Conservation (phyloP, 768 basidiomycete genomes). For the Rubroboletus pulcherrimus region DNA sequence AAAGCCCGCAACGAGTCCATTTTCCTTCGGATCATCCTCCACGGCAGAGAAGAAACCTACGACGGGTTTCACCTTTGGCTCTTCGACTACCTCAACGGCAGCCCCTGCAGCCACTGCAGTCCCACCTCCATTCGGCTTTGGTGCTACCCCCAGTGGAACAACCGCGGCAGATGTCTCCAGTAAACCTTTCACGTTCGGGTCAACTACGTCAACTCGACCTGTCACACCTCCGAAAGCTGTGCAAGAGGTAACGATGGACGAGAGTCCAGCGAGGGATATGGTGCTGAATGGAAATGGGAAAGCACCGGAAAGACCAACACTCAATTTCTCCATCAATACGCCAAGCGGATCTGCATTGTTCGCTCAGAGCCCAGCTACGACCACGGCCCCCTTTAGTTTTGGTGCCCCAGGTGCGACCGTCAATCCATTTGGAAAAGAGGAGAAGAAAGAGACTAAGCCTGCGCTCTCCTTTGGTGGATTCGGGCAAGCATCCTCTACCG, state of each 20-base stretch:
- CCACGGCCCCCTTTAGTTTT: conserved; percentile 34
- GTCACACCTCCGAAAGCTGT: conserved; percentile 64
- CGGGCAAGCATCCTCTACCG: conserved; percentile 38
- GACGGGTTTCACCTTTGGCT: conserved; percentile 43
- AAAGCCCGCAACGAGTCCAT: conserved; percentile 19
- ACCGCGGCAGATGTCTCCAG: conserved; percentile 40
- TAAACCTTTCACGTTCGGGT: conserved; percentile 56
- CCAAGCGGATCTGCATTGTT: conserved; percentile 36
- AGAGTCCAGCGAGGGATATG: conserved; percentile 69
- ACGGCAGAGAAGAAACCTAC: conserved; percentile 35
- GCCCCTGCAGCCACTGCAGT: conserved; percentile 23
- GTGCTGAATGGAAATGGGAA: conserved; percentile 38
- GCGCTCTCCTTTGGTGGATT: conserved; percentile 46
- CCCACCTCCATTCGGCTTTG: conserved; percentile 45
- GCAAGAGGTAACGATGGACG: conserved; percentile 75
- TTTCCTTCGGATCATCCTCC: conserved; percentile 33
- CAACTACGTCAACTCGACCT: conserved; percentile 42
- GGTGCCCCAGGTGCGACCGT: conserved; percentile 26
- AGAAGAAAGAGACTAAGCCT: conserved; percentile 42
- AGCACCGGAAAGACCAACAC: conserved; percentile 39
- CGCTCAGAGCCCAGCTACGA: conserved; percentile 32
- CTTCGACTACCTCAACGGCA: conserved; percentile 33
- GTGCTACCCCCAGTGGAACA: conserved; percentile 34
- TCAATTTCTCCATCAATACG: conserved; percentile 47
- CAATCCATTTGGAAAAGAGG: conserved; percentile 50